Conservation (phyloP, 176 grass and related monocot species). For the Areca catechu region DNA sequence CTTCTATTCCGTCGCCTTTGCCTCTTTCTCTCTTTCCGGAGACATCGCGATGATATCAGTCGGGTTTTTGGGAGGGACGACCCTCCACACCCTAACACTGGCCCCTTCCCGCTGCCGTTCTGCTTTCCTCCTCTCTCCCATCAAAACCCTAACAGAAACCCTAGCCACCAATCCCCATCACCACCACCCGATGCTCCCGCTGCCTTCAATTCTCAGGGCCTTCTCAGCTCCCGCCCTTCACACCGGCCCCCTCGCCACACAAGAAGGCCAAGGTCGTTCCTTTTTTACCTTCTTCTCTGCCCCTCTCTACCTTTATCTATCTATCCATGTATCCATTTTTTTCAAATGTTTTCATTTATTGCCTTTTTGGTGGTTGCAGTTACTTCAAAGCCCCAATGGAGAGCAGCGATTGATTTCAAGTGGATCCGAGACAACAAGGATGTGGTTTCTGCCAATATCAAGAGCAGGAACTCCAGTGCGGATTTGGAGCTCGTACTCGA, state of each 20-base stretch:
- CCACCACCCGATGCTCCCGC: not conserved
- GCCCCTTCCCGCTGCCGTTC: slow-evolving; percentile 14
- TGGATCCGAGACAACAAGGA: slow-evolving; percentile 92
- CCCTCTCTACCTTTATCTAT: too few species aligned
- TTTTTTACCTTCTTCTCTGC: not conserved
- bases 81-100: slow-evolving; percentile 5
- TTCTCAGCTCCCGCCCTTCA: slow-evolving; percentile 3
- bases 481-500: slow-evolving; percentile 76
- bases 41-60: slow-evolving; percentile 16
- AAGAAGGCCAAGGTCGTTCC: slow-evolving; percentile 34
- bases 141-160: slow-evolving; percentile 21
- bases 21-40: not conserved
- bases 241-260: not conserved
- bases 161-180: not conserved
- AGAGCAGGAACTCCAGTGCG: slow-evolving; percentile 46
- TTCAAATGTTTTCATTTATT: not conserved
- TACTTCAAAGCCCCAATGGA: slow-evolving; percentile 59
- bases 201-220: not conserved
- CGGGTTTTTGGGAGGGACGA: slow-evolving; percentile 13
- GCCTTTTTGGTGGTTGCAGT: slow-evolving; percentile 9
- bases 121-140: slow-evolving; percentile 12
- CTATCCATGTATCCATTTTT: too few species aligned
- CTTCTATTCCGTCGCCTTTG: too few species aligned
- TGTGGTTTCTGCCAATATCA: slow-evolving; percentile 52
- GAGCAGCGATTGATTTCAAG: slow-evolving; percentile 94